Base-by-base conservation (phyloP, 1,284 basidiomycete species). In the Vanrija sp. region DNA sequence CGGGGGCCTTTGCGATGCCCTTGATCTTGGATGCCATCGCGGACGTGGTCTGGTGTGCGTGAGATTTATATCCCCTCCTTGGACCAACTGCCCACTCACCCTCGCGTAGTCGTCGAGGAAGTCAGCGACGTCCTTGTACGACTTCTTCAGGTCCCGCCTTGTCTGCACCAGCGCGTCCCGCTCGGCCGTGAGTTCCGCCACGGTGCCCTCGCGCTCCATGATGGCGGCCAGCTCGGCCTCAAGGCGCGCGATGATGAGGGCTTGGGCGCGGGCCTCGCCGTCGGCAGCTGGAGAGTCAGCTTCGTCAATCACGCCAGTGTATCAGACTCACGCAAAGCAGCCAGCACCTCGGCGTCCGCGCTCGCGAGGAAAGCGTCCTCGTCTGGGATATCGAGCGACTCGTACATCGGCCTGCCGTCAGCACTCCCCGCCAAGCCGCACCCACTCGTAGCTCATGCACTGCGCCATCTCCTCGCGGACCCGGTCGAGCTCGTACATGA, bases 371-470 rank as follows among this genome's bases (percentile, higher is more conserved):
- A 71, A 0, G 46, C 51, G 19, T 64, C 64, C 21, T 55, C 51
- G 16, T 57, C 57, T 0, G 64, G 65, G 44, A 72, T 34, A 10
- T 68, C 65, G 46, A 72, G 51, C 18, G 55, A 52, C 47, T 61
- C 59, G 49, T 69, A 72, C 51, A 61, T 62, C 2, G 70, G 66
- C 18, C 70, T 72, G 16, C 38, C 15, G 16, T 28, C 26, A 38
- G 14, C 18, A 38, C 3, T 46, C 3, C 19, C 21, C 34, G 14
- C 12, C 34, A 6, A 34, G 12, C 34, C 9, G 15, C 21, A 68
- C 72, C 58, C 49, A 72, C 71, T 53, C 63, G 46, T 73, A 75
- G 8, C 68, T 66, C 52, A 57, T 55, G 65, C 73, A 75, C 43
- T 61, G 48, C 29, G 58, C 61, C 43, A 71, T 72, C 64, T 72